These are phyloP conservation scores for Schizonepeta tenuifolia DNA, from an alignment of 257 asterid genomes.

Conservation along the genomic window DNA sequence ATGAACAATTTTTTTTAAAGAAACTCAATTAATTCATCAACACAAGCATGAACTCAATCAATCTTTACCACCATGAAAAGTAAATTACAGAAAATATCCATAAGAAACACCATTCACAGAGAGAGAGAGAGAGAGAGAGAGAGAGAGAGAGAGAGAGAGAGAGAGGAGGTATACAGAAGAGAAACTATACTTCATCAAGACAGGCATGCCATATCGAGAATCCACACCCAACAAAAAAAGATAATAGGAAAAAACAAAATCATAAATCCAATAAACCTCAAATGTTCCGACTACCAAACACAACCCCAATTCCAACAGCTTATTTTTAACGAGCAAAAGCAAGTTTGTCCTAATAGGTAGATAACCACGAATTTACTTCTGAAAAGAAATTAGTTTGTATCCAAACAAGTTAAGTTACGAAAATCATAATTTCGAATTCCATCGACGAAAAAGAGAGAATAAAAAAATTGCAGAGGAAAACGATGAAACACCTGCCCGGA, in stretches of 20 bases:
- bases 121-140: background rate
- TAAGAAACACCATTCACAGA: background rate
- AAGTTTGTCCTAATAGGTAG: background rate
- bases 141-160: background rate
- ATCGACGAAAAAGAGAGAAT: background rate
- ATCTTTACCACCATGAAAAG: background rate
- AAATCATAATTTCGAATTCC: background rate
- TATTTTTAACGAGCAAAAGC: background rate
- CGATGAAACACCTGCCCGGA: constrained; percentile 73
- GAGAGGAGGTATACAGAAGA: too few relatives aligned
- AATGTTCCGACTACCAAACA: background rate
- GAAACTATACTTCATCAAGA: too few relatives aligned
- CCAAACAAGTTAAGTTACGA: background rate
- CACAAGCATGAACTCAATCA: background rate
- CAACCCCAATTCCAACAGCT: background rate
- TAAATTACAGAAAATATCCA: background rate
- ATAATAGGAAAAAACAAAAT: background rate
- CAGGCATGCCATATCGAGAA: background rate
- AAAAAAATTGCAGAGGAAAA: background rate
- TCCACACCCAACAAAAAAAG: background rate
- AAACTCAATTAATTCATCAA: constrained; percentile 7
- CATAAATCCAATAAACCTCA: background rate
- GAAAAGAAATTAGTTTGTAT: background rate
- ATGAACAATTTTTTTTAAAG: background rate
- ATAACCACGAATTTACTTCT: background rate